Percentiles rank a stretch among this genome's conserved stretches.
phyloP scores from a whole-genome alignment of 371 early-diverging fungal species.

The Mucor saturninus region DNA sequence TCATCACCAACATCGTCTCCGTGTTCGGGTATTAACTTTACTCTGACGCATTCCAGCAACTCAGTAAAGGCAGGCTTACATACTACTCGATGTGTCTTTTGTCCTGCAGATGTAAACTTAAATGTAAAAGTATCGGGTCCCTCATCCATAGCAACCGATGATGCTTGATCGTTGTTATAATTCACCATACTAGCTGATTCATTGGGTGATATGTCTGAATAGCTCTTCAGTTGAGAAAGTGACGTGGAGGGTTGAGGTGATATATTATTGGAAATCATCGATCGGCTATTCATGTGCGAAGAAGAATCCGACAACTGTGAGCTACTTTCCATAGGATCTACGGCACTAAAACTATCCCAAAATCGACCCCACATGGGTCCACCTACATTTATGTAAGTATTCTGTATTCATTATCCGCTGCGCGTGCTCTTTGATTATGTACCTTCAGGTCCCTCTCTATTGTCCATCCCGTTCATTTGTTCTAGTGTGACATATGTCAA shows the following conservation, averaged over 20 bases:
- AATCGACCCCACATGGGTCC: slow-evolving; percentile 54
- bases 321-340: slow-evolving; percentile 52
- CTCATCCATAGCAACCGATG: not conserved
- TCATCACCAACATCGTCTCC: slow-evolving; percentile 23
- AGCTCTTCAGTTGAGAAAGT: slow-evolving; percentile 43
- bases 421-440: not conserved
- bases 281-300: slow-evolving; percentile 28
- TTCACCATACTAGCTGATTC: slow-evolving; percentile 54
- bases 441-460: slow-evolving; percentile 7
- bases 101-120: slow-evolving; percentile 71
- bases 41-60: slow-evolving; percentile 56
- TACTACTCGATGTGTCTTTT: slow-evolving; percentile 81
- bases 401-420: not conserved
- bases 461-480: slow-evolving; percentile 10
- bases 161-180: slow-evolving; percentile 27
- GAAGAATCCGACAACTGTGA: slow-evolving; percentile 44
- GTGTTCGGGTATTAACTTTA: slow-evolving; percentile 35
- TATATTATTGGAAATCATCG: slow-evolving; percentile 21
- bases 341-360: slow-evolving; percentile 52
- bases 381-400: slow-evolving; percentile 13
- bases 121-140: slow-evolving; percentile 62
- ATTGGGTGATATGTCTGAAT: slow-evolving; percentile 51
- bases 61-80: slow-evolving; percentile 47
- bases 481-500: slow-evolving; percentile 84
- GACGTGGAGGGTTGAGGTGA: slow-evolving; percentile 51